Evolutionary conservation across 805 yeast species (phyloP), one percentile per base, ranked within the genome.

Genomic region (Barnettozyma sucrosica): DNA sequence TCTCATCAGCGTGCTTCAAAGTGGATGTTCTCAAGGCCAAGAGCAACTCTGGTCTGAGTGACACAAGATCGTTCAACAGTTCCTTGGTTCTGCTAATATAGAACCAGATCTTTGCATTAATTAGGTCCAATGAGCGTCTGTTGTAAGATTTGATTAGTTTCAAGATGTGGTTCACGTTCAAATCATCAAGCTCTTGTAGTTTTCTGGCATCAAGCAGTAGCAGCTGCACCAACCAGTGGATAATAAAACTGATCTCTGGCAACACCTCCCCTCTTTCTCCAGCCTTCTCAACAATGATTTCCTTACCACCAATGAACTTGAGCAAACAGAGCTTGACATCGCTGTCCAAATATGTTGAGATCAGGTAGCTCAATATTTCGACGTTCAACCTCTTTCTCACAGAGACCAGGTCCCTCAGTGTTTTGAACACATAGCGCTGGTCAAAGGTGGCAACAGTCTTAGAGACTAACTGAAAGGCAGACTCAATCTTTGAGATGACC

Each of bases 21-120:
- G 96, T 81, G 3, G 97, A 89, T 5, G 93, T 84, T 68, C 97
- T 81, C 58, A 93, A 74, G 10, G 85, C 88, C 20, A 74, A 68
- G 65, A 89, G 77, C 63, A 92, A 73, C 36, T 76, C 80, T 7
- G 88, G 77, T 63, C 95, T 79, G 45, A 87, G 70, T n/a, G 77
- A 66, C 43, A 74, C 69, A 50, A 79, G 68, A 55, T 81, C 69
- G 38, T 62, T 55, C 26, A 71, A 61, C 47, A 83, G 68, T 69
- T 92, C 98, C 55, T 80, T 79, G 2, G 89, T 77, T 66, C 95
- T 80, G 40, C 83, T 76, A 56, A 86, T 76, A 69, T 89, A 92
- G 64, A 92, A 93, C 98, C 98, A 93, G 51, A 86, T 75, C 66
- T 90, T 92, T 14, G 98, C 93, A 54, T 81, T 81, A 49, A 93